These are phyloP conservation scores for Thozetella sp. DNA, from an alignment of 495 filamentous ascomycete genomes.

Conservation along the genomic window DNA sequence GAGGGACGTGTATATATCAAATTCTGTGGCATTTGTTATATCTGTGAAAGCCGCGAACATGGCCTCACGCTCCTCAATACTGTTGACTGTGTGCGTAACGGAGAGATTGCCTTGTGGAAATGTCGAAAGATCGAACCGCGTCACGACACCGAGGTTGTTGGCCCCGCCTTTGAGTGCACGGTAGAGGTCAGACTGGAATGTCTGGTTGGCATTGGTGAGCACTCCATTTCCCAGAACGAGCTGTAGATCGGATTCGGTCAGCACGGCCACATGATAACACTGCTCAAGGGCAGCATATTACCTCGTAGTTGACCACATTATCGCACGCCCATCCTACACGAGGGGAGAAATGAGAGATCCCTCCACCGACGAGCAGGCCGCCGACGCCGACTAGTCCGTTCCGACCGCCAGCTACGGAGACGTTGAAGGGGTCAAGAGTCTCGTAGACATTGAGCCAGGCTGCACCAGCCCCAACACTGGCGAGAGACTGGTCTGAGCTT, in stretches of 20 bases:
- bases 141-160: constrained; percentile 59
- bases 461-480: constrained; percentile 26
- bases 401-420: constrained; percentile 38
- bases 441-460: constrained; percentile 35
- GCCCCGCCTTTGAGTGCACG: constrained; percentile 55
- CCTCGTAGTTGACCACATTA: constrained; percentile 46
- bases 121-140: constrained; percentile 24
- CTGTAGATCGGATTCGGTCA: constrained; percentile 30
- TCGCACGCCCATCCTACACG: constrained; percentile 54
- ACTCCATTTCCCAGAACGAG: constrained; percentile 62
- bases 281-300: constrained; percentile 29
- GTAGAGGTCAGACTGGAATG: constrained; percentile 44
- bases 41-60: constrained; percentile 10
- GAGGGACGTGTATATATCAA: constrained; percentile 18
- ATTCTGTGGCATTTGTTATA: constrained; percentile 12
- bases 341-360: constrained; percentile 42
- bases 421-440: constrained; percentile 26
- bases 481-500: constrained; percentile 11
- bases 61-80: constrained; percentile 6
- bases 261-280: constrained; percentile 24
- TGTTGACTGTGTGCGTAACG: constrained; percentile 1
- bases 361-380: constrained; percentile 47
- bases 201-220: constrained; percentile 42
- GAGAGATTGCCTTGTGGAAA: constrained; percentile 23
- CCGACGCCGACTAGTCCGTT: constrained; percentile 36